These are phyloP conservation scores for Penicillium italicum DNA, from an alignment of 2,329 filamentous ascomycete genomes.

Conservation along the genomic window DNA sequence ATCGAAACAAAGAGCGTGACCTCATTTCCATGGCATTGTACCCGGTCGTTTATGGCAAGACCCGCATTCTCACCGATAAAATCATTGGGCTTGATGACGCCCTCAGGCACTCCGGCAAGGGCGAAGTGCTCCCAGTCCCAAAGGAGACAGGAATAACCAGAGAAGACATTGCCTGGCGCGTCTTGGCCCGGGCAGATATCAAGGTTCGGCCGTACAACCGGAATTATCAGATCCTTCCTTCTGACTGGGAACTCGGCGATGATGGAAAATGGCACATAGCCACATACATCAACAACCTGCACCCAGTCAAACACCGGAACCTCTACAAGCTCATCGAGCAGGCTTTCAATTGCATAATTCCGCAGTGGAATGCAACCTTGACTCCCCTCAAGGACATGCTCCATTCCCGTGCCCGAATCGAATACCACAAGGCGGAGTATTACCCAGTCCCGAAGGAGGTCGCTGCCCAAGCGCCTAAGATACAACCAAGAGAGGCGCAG, in stretches of 20 bases:
- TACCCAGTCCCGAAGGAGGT: constrained; percentile 23
- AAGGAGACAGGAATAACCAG: constrained; percentile 30
- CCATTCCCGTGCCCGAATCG: constrained; percentile 32
- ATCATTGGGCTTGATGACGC: constrained; percentile 27
- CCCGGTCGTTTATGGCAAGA: constrained; percentile 47
- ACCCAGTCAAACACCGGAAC: constrained; percentile 34
- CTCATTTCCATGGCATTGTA: constrained; percentile 63
- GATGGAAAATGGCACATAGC: constrained; percentile 32
- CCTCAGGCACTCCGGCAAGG: constrained; percentile 22
- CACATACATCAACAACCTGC: constrained; percentile 48
- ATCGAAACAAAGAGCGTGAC: constrained; percentile 55
- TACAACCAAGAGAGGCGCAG: constrained; percentile 18
- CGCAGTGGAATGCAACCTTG: constrained; percentile 28
- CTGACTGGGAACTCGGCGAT: constrained; percentile 35
- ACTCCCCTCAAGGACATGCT: constrained; percentile 33
- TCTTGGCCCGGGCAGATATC: constrained; percentile 27
- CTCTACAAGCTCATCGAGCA: constrained; percentile 42
- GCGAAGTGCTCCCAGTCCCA: constrained; percentile 25
- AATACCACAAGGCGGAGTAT: constrained; percentile 30
- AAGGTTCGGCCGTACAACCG: constrained; percentile 31
- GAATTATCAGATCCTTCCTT: constrained; percentile 47
- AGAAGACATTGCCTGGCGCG: constrained; percentile 32
- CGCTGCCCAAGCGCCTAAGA: constrained; percentile 13
- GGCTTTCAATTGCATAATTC: constrained; percentile 29
- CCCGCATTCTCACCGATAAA: constrained; percentile 28